Evolutionary conservation across 2,329 filamentous ascomycete genomes (phyloP).

Genomic region (Plectosphaerella plurivora): DNA sequence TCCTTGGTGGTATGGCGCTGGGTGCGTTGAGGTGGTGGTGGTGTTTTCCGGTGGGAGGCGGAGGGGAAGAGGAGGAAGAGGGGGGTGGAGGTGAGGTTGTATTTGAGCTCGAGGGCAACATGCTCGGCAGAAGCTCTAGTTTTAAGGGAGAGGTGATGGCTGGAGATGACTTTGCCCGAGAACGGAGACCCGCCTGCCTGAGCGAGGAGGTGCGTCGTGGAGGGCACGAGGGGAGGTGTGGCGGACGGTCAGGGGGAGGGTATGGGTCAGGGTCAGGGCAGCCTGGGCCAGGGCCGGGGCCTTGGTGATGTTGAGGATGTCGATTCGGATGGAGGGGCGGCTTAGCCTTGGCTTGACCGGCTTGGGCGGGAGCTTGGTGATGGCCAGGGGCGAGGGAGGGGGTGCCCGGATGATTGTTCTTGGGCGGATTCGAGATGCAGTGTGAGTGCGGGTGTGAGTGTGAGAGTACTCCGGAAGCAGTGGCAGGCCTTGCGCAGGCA

Average conservation of each 20-base stretch:
- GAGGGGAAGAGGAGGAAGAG: slow-evolving; percentile 16
- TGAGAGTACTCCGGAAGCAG: neutral
- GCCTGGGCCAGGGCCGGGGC: neutral
- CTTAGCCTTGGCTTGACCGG: neutral
- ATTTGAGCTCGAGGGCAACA: neutral
- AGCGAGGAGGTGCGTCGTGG: neutral
- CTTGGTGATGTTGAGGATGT: neutral
- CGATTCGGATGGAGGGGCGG: too few species aligned
- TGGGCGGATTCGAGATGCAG: neutral
- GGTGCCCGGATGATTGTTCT: neutral
- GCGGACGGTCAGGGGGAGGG: neutral
- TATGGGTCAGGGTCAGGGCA: neutral
- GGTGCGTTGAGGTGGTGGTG: slow-evolving; percentile 32
- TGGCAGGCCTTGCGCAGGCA: neutral
- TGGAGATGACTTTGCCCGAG: too few species aligned
- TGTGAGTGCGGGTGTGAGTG: neutral
- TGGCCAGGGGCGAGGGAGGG: neutral
- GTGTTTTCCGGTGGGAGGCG: slow-evolving; percentile 18
- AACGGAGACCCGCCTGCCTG: neutral
- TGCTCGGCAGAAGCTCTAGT: neutral
- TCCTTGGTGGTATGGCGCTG: slow-evolving; percentile 67
- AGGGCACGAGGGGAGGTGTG: neutral
- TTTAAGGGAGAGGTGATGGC: neutral
- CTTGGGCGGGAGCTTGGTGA: neutral
- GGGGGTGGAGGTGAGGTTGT: slow-evolving; percentile 9